Conservation (phyloP, 2,329 filamentous ascomycete genomes). For the Furcasterigmium furcatum region DNA sequence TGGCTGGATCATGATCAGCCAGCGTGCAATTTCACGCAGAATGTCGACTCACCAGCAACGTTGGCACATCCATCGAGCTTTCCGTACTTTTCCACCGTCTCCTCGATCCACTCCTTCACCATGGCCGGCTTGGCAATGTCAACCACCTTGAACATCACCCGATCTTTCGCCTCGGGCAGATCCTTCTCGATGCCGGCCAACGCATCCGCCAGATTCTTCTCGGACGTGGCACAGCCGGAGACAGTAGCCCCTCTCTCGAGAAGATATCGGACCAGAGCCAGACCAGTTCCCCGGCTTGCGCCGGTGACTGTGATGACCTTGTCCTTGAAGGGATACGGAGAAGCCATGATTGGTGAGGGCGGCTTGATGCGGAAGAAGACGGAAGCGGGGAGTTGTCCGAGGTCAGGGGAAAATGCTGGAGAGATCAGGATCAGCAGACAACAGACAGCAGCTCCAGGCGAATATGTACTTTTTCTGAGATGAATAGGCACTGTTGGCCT, state of each 20-base stretch:
- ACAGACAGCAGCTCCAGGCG: too few relatives aligned
- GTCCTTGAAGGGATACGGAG: conserved; percentile 13
- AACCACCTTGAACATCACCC: conserved; percentile 5
- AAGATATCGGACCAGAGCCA: conserved; percentile 13
- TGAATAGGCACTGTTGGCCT: too few relatives aligned
- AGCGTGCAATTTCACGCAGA: not conserved
- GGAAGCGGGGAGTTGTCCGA: not conserved
- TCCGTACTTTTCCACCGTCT: conserved; percentile 4
- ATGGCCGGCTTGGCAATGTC: conserved; percentile 2
- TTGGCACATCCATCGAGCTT: conserved; percentile 6
- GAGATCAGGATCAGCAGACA: too few relatives aligned
- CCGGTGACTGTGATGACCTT: conserved; percentile 16
- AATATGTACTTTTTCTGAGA: too few relatives aligned
- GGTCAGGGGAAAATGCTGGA: too few relatives aligned
- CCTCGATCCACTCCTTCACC: conserved; percentile 1
- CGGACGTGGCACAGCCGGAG: conserved; percentile 23
- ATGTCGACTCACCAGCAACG: conserved; percentile 1
- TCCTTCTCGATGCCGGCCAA: conserved; percentile 7
- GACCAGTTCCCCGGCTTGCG: conserved; percentile 11
- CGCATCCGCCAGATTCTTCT: conserved; percentile 20
- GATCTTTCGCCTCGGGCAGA: not conserved
- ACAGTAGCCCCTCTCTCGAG: conserved; percentile 23
- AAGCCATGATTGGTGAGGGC: conserved; percentile 13
- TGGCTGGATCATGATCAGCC: conserved; percentile 3
- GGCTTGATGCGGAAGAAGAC: not conserved